A percentile compares a stretch with the other conserved stretches of the same genome.
Conservation (phyloP, 2,329 filamentous ascomycete species). For the Fusarium armeniacum region DNA sequence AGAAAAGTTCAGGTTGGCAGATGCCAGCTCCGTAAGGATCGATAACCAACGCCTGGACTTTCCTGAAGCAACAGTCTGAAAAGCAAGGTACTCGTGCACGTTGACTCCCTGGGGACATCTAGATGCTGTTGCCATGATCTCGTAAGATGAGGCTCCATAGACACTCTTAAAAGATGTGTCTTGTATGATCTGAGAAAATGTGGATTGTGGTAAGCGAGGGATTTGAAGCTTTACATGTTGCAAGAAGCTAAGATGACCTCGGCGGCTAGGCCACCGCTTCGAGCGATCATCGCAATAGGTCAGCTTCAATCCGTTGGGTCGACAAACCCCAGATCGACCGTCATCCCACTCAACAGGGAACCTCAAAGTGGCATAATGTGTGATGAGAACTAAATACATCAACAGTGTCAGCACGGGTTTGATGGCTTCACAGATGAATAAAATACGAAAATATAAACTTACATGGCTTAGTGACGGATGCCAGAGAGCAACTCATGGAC, state of each 20-base stretch:
- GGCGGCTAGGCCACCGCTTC: slow-evolving; percentile 40
- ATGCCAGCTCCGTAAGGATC: slow-evolving; percentile 64
- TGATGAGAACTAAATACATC: slow-evolving; percentile 41
- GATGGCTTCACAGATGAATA: too few relatives aligned
- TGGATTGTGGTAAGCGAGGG: slow-evolving; percentile 24
- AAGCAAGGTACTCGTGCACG: slow-evolving; percentile 67
- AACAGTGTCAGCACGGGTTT: not conserved
- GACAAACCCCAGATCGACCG: slow-evolving; percentile 43
- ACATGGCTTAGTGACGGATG: slow-evolving; percentile 52
- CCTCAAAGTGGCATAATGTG: slow-evolving; percentile 47
- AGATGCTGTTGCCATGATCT: slow-evolving; percentile 65
- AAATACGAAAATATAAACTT: slow-evolving; percentile 24
- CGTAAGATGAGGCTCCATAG: slow-evolving; percentile 67
- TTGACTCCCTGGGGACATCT: slow-evolving; percentile 64
- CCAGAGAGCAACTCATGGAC: slow-evolving; percentile 45
- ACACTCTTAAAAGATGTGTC: slow-evolving; percentile 32
- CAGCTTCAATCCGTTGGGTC: slow-evolving; percentile 46
- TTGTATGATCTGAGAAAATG: slow-evolving; percentile 39
- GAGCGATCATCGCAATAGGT: slow-evolving; percentile 36
- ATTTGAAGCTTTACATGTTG: slow-evolving; percentile 45
- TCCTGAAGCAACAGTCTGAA: slow-evolving; percentile 64
- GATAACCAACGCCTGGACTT: slow-evolving; percentile 63
- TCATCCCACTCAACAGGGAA: slow-evolving; percentile 52
- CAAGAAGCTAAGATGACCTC: slow-evolving; percentile 36
- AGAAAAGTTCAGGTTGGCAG: slow-evolving; percentile 72